phyloP scores from a whole-genome alignment of 306 rosid species.

The Hippophae gyantsensis region DNA sequence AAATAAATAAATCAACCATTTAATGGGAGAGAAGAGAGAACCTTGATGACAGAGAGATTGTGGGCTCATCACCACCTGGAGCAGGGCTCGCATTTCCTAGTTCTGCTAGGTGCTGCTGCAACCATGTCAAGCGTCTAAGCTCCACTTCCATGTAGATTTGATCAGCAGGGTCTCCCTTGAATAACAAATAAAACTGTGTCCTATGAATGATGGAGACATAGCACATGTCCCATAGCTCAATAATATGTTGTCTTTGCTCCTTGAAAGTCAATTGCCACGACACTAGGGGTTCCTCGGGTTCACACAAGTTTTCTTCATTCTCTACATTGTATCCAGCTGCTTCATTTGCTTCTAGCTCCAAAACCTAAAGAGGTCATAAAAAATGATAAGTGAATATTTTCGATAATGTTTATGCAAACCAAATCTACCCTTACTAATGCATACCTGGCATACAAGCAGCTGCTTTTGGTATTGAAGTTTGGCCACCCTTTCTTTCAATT shows the following conservation, averaged over 20 bases:
- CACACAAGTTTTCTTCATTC: slow-evolving; percentile 47
- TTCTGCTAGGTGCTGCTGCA: slow-evolving; percentile 83
- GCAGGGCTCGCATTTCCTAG: slow-evolving; percentile 94
- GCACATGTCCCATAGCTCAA: slow-evolving; percentile 89
- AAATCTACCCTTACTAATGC: background rate
- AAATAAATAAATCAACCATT: background rate
- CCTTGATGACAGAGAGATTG: slow-evolving; percentile 90
- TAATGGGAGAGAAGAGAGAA: slow-evolving; percentile 12
- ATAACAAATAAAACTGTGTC: slow-evolving; percentile 88
- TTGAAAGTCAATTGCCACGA: slow-evolving; percentile 77
- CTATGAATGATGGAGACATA: slow-evolving; percentile 90
- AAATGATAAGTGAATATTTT: background rate
- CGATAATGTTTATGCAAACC: background rate
- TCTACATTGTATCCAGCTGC: slow-evolving; percentile 69
- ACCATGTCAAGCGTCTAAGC: slow-evolving; percentile 88
- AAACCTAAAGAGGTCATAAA: slow-evolving; percentile 43
- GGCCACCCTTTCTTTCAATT: slow-evolving; percentile 97
- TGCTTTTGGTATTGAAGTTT: slow-evolving; percentile 97
- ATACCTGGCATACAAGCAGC: slow-evolving; percentile 96
- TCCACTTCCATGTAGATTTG: slow-evolving; percentile 96
- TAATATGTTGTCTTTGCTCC: slow-evolving; percentile 75
- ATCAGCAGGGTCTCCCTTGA: slow-evolving; percentile 91
- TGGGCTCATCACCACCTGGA: slow-evolving; percentile 65
- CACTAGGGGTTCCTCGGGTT: slow-evolving; percentile 49
- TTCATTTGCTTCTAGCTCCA: slow-evolving; percentile 97